Conservation (phyloP, 345 rosid species). For the Tarenaya hassleriana region DNA sequence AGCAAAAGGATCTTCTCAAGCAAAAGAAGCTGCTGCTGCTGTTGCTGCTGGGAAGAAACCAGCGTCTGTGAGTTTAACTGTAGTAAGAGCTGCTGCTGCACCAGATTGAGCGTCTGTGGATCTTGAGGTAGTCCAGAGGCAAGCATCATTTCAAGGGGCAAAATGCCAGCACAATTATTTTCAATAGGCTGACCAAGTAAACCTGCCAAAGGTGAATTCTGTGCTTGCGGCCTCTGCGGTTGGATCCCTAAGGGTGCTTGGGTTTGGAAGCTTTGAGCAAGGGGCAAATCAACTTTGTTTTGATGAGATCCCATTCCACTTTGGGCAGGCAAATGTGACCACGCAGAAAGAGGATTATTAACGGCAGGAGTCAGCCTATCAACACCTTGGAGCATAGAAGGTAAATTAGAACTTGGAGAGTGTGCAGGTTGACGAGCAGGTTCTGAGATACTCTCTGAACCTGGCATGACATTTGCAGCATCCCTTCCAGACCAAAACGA, state of each 20-base stretch:
- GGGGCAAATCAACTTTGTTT: conserved; percentile 55
- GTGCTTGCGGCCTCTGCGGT: conserved; percentile 53
- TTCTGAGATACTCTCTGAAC: conserved; percentile 51
- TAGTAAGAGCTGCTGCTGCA: conserved; percentile 72
- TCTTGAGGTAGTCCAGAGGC: conserved; percentile 64
- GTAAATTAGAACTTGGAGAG: conserved; percentile 64
- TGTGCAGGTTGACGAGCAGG: conserved; percentile 41
- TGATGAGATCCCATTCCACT: conserved; percentile 45
- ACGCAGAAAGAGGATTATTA: conserved; percentile 43
- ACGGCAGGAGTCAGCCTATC: conserved; percentile 52
- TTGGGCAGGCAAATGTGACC: conserved; percentile 55
- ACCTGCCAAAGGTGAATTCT: conserved; percentile 48
- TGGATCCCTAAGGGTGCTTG: conserved; percentile 65
- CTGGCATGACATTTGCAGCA: conserved; percentile 47
- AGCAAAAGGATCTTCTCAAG: conserved; percentile 63
- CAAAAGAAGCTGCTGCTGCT: conserved; percentile 45
- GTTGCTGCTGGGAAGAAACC: conserved; percentile 61
- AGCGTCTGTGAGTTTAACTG: conserved; percentile 64
- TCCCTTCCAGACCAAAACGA: conserved; percentile 71
- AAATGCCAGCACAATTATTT: conserved; percentile 43
- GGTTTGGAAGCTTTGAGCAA: conserved; percentile 45
- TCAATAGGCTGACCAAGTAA: conserved; percentile 64
- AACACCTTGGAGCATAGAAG: conserved; percentile 65
- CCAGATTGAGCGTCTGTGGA: conserved; percentile 54
- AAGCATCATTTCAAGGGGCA: conserved; percentile 47